Conservation (phyloP, 2,329 filamentous ascomycete genomes). For the Cephalotrichum gorgonifer region DNA sequence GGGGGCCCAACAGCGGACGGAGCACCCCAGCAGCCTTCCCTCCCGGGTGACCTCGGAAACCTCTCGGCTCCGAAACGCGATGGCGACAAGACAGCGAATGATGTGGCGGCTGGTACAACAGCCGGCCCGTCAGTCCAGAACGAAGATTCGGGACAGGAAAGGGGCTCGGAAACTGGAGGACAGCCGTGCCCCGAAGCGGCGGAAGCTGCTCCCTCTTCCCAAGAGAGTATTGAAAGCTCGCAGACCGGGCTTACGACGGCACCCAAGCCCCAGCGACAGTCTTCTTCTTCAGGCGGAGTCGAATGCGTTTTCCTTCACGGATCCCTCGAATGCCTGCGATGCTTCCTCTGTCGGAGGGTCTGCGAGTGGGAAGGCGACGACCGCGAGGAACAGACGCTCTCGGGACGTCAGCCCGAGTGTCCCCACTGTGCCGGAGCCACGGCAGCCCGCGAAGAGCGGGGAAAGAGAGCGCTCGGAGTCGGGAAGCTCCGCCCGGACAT, state of each 20-base stretch:
- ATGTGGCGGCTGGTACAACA: neutral
- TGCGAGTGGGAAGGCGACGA: conserved; percentile 49
- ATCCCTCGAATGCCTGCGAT: conserved; percentile 54
- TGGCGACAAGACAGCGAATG: neutral
- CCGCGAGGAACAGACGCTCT: conserved; percentile 45
- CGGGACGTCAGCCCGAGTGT: conserved; percentile 57
- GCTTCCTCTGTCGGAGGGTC: conserved; percentile 48
- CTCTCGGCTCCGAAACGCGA: neutral
- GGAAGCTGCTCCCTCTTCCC: neutral
- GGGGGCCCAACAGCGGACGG: neutral
- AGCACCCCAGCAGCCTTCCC: neutral
- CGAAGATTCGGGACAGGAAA: neutral
- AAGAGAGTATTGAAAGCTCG: neutral
- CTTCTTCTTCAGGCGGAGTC: conserved; percentile 29
- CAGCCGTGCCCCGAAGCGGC: neutral
- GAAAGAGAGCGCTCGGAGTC: conserved; percentile 56
- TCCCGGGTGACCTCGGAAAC: neutral
- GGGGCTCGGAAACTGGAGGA: neutral
- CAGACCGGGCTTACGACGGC: neutral
- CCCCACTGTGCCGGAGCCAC: conserved; percentile 55
- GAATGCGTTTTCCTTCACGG: conserved; percentile 64
- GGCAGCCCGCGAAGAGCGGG: conserved; percentile 50
- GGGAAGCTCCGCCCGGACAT: conserved; percentile 63
- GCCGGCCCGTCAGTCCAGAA: too few species aligned
- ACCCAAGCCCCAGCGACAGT: neutral